Evolutionary conservation across 768 basidiomycete species (phyloP).

Genomic region (Steccherinum ochraceum): DNA sequence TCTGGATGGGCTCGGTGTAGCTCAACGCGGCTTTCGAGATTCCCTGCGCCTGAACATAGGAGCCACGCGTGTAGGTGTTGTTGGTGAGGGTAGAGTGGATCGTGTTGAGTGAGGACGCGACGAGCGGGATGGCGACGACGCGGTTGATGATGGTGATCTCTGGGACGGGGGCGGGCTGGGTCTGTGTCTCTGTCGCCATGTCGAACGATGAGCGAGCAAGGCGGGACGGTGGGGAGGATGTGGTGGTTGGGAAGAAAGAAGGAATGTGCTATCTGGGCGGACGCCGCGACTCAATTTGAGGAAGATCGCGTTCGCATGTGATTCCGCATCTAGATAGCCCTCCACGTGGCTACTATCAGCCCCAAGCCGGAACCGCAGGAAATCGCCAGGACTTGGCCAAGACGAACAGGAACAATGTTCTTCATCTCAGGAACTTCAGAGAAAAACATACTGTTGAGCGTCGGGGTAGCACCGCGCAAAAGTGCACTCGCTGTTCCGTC

Average conservation of each 20-base stretch:
- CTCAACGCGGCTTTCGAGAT: slow-evolving; percentile 35
- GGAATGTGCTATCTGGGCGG: neutral
- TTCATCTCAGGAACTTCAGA: neutral
- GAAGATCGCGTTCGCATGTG: neutral
- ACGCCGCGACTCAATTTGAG: neutral
- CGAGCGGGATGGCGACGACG: slow-evolving; percentile 67
- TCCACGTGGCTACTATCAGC: neutral
- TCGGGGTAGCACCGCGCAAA: no score
- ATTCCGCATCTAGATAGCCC: neutral
- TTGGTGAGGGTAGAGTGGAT: slow-evolving; percentile 53
- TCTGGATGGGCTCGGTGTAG: slow-evolving; percentile 60
- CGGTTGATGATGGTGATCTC: slow-evolving; percentile 58
- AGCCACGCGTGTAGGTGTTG: slow-evolving; percentile 54
- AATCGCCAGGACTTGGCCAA: neutral
- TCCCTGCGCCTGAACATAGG: slow-evolving; percentile 61
- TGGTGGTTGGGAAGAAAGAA: slow-evolving; percentile 1
- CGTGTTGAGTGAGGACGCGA: slow-evolving; percentile 56
- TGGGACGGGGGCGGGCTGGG: slow-evolving; percentile 30
- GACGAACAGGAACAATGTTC: neutral
- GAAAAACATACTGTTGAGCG: no score
- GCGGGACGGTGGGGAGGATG: neutral
- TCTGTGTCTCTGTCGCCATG: slow-evolving; percentile 35
- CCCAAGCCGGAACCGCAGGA: neutral
- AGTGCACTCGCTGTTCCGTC: no score
- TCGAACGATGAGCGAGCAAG: slow-evolving; percentile 14